phyloP scores from a whole-genome alignment of 2,329 filamentous ascomycete species.

The Zopfia rhizophila region DNA sequence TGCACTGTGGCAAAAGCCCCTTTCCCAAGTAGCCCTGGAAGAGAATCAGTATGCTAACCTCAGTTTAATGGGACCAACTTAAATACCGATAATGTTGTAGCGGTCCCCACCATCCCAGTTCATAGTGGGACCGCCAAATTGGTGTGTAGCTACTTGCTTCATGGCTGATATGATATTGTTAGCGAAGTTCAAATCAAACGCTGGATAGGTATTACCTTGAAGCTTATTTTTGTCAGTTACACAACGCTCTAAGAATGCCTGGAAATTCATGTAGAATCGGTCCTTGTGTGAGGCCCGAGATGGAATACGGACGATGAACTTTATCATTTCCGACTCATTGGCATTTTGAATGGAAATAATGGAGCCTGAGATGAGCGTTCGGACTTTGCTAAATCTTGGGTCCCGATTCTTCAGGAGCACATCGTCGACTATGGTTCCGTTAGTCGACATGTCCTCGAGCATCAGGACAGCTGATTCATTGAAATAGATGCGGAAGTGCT shows the following conservation, averaged over 20 bases:
- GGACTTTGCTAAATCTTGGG: slow-evolving; percentile 54
- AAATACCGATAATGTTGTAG: slow-evolving; percentile 77
- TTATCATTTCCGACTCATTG: slow-evolving; percentile 69
- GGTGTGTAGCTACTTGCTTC: slow-evolving; percentile 36
- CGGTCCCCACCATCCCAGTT: slow-evolving; percentile 80
- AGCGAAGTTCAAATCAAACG: neutral
- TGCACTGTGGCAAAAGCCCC: slow-evolving; percentile 96
- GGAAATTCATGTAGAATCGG: slow-evolving; percentile 75
- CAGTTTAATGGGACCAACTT: neutral
- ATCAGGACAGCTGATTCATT: slow-evolving; percentile 89
- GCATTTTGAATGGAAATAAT: slow-evolving; percentile 74
- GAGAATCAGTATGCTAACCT: neutral
- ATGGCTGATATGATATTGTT: slow-evolving; percentile 12
- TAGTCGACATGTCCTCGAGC: slow-evolving; percentile 95
- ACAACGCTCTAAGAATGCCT: slow-evolving; percentile 67
- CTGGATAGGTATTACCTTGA: slow-evolving; percentile 26
- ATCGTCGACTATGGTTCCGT: slow-evolving; percentile 88
- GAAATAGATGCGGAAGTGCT: slow-evolving; percentile 94
- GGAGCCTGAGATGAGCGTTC: slow-evolving; percentile 77
- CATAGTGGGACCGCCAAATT: slow-evolving; percentile 67
- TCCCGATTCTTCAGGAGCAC: slow-evolving; percentile 68
- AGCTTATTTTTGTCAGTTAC: slow-evolving; percentile 37
- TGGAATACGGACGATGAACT: slow-evolving; percentile 88
- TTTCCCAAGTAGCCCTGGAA: slow-evolving; percentile 77
- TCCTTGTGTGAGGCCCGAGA: slow-evolving; percentile 72